Percentiles rank a stretch among this genome's conserved stretches.
These are phyloP conservation scores for Trametes cingulata DNA, from an alignment of 768 basidiomycete species.

Conservation along the genomic window DNA sequence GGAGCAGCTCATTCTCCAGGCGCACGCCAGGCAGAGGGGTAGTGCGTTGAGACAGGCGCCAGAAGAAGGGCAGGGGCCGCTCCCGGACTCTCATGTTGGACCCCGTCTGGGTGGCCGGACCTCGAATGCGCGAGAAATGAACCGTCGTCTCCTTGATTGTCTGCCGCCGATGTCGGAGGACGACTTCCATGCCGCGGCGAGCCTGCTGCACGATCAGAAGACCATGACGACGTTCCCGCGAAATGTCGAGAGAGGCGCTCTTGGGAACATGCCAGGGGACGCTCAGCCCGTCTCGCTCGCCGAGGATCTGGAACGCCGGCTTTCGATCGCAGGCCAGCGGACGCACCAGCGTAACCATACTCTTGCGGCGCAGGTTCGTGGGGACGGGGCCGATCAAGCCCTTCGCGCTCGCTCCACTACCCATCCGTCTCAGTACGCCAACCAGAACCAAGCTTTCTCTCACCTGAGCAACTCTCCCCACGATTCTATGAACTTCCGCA, in stretches of 20 bases:
- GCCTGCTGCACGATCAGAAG: conserved; percentile 1
- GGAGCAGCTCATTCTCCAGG: conserved; percentile 68
- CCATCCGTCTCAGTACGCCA: conserved; percentile 27
- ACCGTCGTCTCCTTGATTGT: conserved; percentile 24
- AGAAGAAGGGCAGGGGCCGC: conserved; percentile 23
- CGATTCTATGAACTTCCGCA: background rate
- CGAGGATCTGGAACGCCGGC: conserved; percentile 11
- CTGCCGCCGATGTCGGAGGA: conserved; percentile 37
- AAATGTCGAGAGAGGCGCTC: background rate
- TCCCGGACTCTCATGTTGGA: background rate
- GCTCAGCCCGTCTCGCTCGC: background rate
- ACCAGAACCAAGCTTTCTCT: background rate
- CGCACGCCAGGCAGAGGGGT: conserved; percentile 37
- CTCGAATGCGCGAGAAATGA: background rate
- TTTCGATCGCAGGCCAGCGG: conserved; percentile 9
- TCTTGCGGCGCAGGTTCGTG: conserved; percentile 22
- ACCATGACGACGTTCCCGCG: background rate
- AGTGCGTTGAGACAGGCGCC: conserved; percentile 30
- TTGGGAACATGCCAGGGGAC: background rate
- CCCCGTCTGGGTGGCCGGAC: background rate
- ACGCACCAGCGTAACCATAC: conserved; percentile 31
- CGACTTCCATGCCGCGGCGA: conserved; percentile 35
- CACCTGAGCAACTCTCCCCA: conserved; percentile 4
- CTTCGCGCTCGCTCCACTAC: conserved; percentile 29
- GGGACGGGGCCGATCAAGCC: conserved; percentile 18